A percentile compares a stretch with the other conserved stretches of the same genome.
Conservation (phyloP, 768 basidiomycete genomes). For the Rhizopogon vesiculosus region DNA sequence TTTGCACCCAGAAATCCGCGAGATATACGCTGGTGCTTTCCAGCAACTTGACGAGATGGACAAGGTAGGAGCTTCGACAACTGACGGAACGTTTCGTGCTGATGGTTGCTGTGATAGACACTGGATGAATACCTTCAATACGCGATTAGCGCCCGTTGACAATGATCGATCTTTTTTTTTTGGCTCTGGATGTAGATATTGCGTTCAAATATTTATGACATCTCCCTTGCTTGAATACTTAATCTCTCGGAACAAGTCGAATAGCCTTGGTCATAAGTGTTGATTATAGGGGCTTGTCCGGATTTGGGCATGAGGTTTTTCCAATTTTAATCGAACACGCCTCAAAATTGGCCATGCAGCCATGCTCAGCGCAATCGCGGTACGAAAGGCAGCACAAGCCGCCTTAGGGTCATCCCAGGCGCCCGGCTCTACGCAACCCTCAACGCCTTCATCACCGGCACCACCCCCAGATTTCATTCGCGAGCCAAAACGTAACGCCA, state of each 20-base stretch:
- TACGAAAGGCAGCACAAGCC: background rate
- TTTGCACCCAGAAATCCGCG: slow-evolving; percentile 67
- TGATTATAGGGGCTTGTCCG: too few relatives aligned
- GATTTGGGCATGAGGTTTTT: too few relatives aligned
- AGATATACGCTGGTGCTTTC: slow-evolving; percentile 67
- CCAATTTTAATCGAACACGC: too few relatives aligned
- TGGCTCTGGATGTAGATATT: background rate
- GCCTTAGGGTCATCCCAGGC: background rate
- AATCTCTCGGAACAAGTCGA: background rate
- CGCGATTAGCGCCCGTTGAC: slow-evolving; percentile 14
- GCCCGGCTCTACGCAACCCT: background rate
- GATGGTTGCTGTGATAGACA: slow-evolving; percentile 11
- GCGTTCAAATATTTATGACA: background rate
- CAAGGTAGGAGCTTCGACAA: slow-evolving; percentile 41
- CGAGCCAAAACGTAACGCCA: background rate
- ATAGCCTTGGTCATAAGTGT: too few relatives aligned
- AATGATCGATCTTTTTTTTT: background rate
- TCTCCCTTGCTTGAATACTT: background rate
- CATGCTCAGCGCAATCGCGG: background rate
- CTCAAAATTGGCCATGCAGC: too few relatives aligned
- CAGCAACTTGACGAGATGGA: slow-evolving; percentile 78
- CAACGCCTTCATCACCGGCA: background rate
- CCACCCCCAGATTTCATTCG: background rate
- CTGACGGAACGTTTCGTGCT: background rate
- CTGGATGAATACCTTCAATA: slow-evolving; percentile 26